Base-by-base conservation (phyloP, 1,139 yeast species). In the Lodderomyces theae region DNA sequence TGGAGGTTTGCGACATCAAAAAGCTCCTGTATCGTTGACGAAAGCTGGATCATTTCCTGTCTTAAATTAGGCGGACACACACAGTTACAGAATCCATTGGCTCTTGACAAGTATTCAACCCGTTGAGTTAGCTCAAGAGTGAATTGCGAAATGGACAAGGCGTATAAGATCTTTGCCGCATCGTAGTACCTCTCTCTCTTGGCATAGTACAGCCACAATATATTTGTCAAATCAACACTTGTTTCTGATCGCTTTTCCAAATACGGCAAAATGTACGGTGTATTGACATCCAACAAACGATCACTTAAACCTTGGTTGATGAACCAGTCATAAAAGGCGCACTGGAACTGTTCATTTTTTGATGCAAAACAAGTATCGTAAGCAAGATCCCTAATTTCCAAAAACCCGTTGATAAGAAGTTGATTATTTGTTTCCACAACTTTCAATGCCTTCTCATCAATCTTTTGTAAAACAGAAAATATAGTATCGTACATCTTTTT, bases 271-370 rank as follows among this genome's bases (percentile, higher is more conserved):
- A 92, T 80, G 54, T 72, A 90, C 9, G 92, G 88, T 0, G 97
- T 87, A 42, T 85, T 84, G 45, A 90, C 74, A 39, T 84, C 87
- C 49, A 92, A 69, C 35, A 94, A 68, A 44, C 89, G 77, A 42
- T 85, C 94, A 47, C 86, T 83, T 26, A 81, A 75, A 2, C 88
- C 90, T 56, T 86, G 86, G 35, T 74, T 67, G 32, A 89, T 82
- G 53, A 88, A 82, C 97, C 98, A 94, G 57, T 87, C 95, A 60
- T 94, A 94, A 50, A 92, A 79, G 50, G 86, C 86, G 60, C 83
- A 88, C 50, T 94, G 98, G 72, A 94, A 94, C 12, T 80, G 61
- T 54, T 83, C 87, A 56, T 92, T 97, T 37, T 76, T 72, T 38
- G 85, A 82, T 11, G 77, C 76, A 54, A 88, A 80, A 47, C 95